phyloP scores from a whole-genome alignment of 768 basidiomycete genomes.

The Phaffia australis region DNA sequence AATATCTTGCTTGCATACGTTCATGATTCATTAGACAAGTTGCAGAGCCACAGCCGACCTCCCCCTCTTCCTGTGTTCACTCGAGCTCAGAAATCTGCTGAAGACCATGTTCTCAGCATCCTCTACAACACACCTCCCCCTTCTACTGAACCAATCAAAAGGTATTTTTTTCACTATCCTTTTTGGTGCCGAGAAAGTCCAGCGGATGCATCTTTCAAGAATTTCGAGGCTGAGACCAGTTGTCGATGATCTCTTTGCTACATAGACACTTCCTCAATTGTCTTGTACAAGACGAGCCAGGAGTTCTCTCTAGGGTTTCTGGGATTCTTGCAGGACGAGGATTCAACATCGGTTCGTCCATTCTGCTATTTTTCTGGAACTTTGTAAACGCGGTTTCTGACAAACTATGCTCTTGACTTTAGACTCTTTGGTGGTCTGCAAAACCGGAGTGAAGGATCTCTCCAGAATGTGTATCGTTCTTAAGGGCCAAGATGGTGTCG shows the following conservation, averaged over 20 bases:
- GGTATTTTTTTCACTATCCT: neutral
- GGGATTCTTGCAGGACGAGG: conserved; percentile 94
- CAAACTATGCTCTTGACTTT: conserved; percentile 40
- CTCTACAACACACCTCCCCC: conserved; percentile 27
- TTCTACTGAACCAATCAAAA: conserved; percentile 22
- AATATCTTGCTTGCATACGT: neutral
- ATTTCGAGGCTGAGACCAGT: conserved; percentile 3
- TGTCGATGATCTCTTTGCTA: conserved; percentile 7
- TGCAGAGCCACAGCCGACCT: conserved; percentile 3
- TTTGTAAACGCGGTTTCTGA: neutral
- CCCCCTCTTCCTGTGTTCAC: conserved; percentile 24
- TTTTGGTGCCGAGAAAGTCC: neutral
- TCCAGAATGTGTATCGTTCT: conserved; percentile 97
- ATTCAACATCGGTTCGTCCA: conserved; percentile 55
- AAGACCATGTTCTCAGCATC: conserved; percentile 26
- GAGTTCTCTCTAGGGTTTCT: conserved; percentile 94
- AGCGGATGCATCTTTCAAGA: neutral
- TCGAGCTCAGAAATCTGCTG: conserved; percentile 20
- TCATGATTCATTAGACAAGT: conserved; percentile 15
- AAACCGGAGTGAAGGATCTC: conserved; percentile 91
- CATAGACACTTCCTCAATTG: conserved; percentile 87
- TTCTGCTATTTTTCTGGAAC: neutral
- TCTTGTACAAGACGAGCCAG: conserved; percentile 97
- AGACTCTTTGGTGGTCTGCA: conserved; percentile 94
- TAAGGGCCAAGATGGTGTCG: conserved; percentile 90